Percentiles rank a stretch among this genome's conserved stretches.
Evolutionary conservation across 2,329 filamentous ascomycete species (phyloP).

Genomic region (Clathrospora elynae): DNA sequence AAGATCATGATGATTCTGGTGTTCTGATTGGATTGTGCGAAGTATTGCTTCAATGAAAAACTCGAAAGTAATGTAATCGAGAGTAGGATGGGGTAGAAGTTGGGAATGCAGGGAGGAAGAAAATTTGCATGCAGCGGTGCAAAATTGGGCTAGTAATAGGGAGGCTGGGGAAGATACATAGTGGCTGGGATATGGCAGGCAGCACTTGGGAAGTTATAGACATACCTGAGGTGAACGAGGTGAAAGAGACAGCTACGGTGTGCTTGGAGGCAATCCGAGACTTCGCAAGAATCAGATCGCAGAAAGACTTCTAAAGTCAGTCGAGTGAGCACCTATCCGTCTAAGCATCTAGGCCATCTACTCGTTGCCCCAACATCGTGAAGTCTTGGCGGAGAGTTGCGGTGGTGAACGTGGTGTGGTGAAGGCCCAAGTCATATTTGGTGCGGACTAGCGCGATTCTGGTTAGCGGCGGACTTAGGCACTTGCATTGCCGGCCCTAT

Average conservation of each 20-base stretch:
- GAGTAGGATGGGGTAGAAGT: slow-evolving; percentile 1
- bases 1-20: background rate
- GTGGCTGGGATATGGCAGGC: slow-evolving; percentile 11
- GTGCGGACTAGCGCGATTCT: slow-evolving; percentile 20
- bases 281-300: background rate
- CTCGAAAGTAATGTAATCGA: background rate
- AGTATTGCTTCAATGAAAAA: background rate
- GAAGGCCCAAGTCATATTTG: slow-evolving; percentile 21
- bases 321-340: too few species aligned
- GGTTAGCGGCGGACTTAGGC: slow-evolving; percentile 22
- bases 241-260: slow-evolving; percentile 10
- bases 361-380: slow-evolving; percentile 1
- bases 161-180: slow-evolving; percentile 3
- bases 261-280: background rate
- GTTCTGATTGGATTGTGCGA: background rate
- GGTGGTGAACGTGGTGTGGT: slow-evolving; percentile 10
- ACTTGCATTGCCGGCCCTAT: slow-evolving; percentile 20
- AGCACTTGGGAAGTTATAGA: background rate
- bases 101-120: background rate
- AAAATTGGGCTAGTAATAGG: background rate
- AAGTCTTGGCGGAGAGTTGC: slow-evolving; percentile 10
- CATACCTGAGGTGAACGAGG: slow-evolving; percentile 23
- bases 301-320: too few species aligned
- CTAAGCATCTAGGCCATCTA: too few species aligned
- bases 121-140: slow-evolving; percentile 1